Conservation (phyloP, 306 rosid genomes). For the Cicer judaicum region DNA sequence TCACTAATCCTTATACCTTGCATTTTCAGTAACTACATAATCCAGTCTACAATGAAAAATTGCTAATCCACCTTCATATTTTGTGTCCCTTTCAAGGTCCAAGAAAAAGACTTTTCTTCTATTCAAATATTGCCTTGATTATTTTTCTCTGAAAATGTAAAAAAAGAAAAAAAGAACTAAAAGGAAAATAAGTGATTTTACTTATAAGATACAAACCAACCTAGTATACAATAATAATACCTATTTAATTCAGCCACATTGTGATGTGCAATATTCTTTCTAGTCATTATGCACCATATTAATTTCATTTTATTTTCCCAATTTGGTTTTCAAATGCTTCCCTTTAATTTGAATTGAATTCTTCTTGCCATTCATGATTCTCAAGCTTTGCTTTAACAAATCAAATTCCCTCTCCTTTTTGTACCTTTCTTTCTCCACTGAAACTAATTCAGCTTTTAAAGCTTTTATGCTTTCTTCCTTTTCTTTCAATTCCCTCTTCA, state of each 20-base stretch:
- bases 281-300: neutral
- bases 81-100: constrained; percentile 16
- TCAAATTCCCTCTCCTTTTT: constrained; percentile 79
- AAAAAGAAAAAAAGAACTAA: neutral
- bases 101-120: constrained; percentile 28
- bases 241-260: neutral
- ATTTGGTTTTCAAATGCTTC: constrained; percentile 47
- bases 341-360: constrained; percentile 47
- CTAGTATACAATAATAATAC: constrained; percentile 23
- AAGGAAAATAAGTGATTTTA: constrained; percentile 29
- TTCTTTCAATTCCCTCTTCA: constrained; percentile 60
- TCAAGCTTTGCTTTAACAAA: constrained; percentile 84
- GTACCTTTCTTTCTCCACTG: constrained; percentile 63
- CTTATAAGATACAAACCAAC: constrained; percentile 38
- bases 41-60: constrained; percentile 12
- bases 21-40: constrained; percentile 20
- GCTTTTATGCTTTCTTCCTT: constrained; percentile 67
- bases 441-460: constrained; percentile 53
- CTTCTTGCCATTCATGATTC: constrained; percentile 76
- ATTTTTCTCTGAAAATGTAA: constrained; percentile 29
- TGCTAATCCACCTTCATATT: constrained; percentile 23
- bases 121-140: constrained; percentile 34
- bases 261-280: constrained; percentile 1
- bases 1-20: constrained; percentile 11
- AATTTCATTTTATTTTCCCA: constrained; percentile 42